phyloP scores from a whole-genome alignment of 2,329 filamentous ascomycete genomes.

The Ophidiomyces ophidiicola region DNA sequence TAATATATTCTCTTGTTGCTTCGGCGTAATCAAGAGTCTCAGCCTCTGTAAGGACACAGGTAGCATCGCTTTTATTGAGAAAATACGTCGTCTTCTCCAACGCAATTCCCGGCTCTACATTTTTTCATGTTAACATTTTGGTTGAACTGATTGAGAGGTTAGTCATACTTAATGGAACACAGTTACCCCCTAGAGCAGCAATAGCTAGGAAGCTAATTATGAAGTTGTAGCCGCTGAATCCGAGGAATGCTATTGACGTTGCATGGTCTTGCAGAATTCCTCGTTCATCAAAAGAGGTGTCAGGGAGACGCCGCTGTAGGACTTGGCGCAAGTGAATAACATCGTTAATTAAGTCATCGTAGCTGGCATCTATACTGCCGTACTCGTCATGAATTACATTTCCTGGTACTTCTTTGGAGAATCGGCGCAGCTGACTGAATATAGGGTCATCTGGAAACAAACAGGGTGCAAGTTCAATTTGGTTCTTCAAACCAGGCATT shows the following conservation, averaged over 20 bases:
- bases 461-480: too few relatives aligned
- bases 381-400: slow-evolving; percentile 10
- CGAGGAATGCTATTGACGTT: slow-evolving; percentile 31
- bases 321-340: slow-evolving; percentile 33
- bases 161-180: slow-evolving; percentile 30
- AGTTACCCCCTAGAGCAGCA: slow-evolving; percentile 37
- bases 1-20: slow-evolving; percentile 25
- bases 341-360: slow-evolving; percentile 36
- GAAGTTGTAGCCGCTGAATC: slow-evolving; percentile 37
- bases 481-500: too few relatives aligned
- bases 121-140: background rate
- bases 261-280: slow-evolving; percentile 27
- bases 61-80: slow-evolving; percentile 28
- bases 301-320: slow-evolving; percentile 22
- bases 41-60: slow-evolving; percentile 29
- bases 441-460: slow-evolving; percentile 13
- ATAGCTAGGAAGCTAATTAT: slow-evolving; percentile 37
- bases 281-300: slow-evolving; percentile 23
- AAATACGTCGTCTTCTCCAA: slow-evolving; percentile 36
- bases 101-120: slow-evolving; percentile 27
- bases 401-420: background rate
- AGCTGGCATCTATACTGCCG: slow-evolving; percentile 19
- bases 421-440: slow-evolving; percentile 5
- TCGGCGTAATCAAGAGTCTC: slow-evolving; percentile 22
- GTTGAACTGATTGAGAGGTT: background rate